Base-by-base conservation (phyloP, 2,329 filamentous ascomycete genomes). In the Fonsecaea multimorphosa region DNA sequence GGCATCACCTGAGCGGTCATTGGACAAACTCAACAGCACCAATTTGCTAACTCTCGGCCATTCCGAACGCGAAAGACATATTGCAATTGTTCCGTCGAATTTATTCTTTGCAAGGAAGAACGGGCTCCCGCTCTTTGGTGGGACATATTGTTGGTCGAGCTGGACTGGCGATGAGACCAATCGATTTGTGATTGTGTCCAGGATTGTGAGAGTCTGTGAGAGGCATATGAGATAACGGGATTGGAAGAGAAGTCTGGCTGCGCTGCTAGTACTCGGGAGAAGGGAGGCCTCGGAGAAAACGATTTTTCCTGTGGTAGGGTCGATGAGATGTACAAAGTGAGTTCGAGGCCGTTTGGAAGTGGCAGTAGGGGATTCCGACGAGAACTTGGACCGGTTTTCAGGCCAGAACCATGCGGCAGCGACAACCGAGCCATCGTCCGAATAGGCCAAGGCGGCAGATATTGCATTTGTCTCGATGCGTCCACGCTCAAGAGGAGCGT, bases 371-470 rank as follows among this genome's bases (percentile, higher is more conserved):
- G 44, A 24, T 49, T 49, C 44, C 22, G 9, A 4, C 19, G 11
- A 49, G 56, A 86, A 27, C 29, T 83, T 9, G 79, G 75, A 32
- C 80, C 79, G 34, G 84, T 71, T 16, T 67, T 34, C 73, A 74
- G 34, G 77, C 75, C 64, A 80, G 68, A 58, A 79, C 81, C 55
- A 88, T 87, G 58, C 71, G 27, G 62, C 70, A 2, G 92, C 92
- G n/a, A 96, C 80, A 1, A 91, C 86, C 12, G 92, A 96, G 1
- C 91, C 92, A 75, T 97, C 93, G 68, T 91, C 87, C 0, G 93
- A 96, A 75, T 91, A 97, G 27, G 88, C 83, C 46, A 97, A 77
- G 52, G 86, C 87, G 14, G 91, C 91, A 64, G 87, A 69, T 4
- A 40, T 64, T 32, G 68, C 59, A 19, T 51, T 27, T 16, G 44